Conservation (phyloP, 2,329 filamentous ascomycete genomes). For the Calonectria montana region DNA sequence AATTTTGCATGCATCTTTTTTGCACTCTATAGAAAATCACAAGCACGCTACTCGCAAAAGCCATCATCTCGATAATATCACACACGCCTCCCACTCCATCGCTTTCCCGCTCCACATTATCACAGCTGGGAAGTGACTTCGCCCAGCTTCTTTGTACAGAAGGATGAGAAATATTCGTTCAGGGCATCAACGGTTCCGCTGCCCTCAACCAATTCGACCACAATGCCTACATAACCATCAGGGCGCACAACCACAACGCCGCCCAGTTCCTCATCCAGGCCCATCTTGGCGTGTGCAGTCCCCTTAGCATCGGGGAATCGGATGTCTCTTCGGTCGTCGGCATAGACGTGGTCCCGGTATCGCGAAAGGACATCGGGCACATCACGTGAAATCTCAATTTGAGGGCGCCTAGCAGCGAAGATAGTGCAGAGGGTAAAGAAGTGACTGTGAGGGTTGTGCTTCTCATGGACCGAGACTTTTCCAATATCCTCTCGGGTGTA, state of each 20-base stretch:
- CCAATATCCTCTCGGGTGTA: constrained; percentile 73
- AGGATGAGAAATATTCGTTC: constrained; percentile 83
- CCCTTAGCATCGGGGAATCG: constrained; percentile 76
- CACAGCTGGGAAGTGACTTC: constrained; percentile 42
- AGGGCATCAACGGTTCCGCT: constrained; percentile 83
- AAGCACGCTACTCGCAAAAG: constrained; percentile 6
- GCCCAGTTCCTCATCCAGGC: constrained; percentile 77
- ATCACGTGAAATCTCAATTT: constrained; percentile 79
- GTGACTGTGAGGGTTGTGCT: constrained; percentile 83
- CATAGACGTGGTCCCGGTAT: constrained; percentile 86
- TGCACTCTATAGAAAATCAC: neutral
- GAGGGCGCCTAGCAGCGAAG: constrained; percentile 73
- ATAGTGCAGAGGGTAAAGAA: constrained; percentile 86
- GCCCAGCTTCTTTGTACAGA: constrained; percentile 72
- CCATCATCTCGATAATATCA: neutral
- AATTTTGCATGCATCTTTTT: neutral
- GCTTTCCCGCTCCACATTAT: neutral
- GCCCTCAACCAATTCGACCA: constrained; percentile 79
- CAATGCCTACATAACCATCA: constrained; percentile 87
- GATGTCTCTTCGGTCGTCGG: constrained; percentile 83
- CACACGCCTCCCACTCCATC: neutral
- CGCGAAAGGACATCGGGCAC: constrained; percentile 77
- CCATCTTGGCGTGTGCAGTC: constrained; percentile 88
- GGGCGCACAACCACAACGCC: constrained; percentile 87
- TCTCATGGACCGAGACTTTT: constrained; percentile 79